phyloP scores from a whole-genome alignment of 179 eudicot genomes.

The Patellifolia procumbens region DNA sequence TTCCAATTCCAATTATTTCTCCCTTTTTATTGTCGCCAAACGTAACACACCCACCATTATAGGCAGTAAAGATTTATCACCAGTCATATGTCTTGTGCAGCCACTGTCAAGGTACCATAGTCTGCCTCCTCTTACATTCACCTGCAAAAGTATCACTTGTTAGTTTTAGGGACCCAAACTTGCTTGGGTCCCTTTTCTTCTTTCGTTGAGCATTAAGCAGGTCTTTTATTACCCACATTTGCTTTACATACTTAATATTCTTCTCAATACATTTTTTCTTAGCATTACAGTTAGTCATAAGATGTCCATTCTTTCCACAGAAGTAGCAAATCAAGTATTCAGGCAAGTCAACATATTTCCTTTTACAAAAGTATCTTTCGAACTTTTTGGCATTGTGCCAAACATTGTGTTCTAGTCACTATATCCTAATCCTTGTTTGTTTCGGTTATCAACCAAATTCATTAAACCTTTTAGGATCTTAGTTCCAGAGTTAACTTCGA shows the following conservation, averaged over 20 bases:
- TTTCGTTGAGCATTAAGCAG: background rate
- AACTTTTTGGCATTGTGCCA: background rate
- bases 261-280: background rate
- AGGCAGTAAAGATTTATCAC: background rate
- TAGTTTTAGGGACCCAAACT: constrained; percentile 1
- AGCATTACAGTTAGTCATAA: background rate
- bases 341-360: background rate
- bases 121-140: background rate
- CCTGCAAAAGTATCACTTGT: background rate
- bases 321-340: background rate
- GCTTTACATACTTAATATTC: background rate
- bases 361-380: background rate
- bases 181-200: constrained; percentile 5
- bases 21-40: background rate
- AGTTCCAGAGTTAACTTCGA: too few relatives aligned
- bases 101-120: background rate
- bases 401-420: background rate
- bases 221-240: background rate
- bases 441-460: background rate
- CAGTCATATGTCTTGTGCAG: constrained; percentile 1
- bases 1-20: too few relatives aligned
- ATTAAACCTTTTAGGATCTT: too few relatives aligned
- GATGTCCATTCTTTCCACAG: background rate
- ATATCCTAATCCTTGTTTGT: background rate
- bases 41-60: background rate